These are phyloP conservation scores for Miscanthus sacchariflorus DNA, from an alignment of 202 grass and related monocot species.

Conservation along the genomic window DNA sequence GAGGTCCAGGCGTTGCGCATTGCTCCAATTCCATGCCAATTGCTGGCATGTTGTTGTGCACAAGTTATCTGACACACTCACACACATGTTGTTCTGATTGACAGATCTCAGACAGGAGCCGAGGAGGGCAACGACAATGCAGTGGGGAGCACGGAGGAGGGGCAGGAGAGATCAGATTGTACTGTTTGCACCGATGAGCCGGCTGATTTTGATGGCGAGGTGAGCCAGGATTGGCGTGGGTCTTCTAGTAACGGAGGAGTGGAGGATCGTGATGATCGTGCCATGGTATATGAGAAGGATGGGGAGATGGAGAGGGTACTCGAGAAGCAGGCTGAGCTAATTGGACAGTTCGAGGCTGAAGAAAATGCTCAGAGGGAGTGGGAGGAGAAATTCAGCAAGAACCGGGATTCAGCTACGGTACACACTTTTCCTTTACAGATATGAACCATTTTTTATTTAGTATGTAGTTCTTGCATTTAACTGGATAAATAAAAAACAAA, in stretches of 20 bases:
- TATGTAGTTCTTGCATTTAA: not conserved
- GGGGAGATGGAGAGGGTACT: conserved; percentile 88
- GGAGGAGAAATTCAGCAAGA: conserved; percentile 82
- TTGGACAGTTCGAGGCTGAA: conserved; percentile 77
- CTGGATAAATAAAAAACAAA: conserved; percentile 19
- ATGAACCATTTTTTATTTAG: not conserved
- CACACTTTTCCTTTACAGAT: conserved; percentile 1
- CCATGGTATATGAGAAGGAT: conserved; percentile 50
- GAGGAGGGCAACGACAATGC: conserved; percentile 39
- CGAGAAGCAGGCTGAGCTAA: conserved; percentile 85
- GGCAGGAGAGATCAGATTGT: conserved; percentile 45
- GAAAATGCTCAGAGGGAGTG: conserved; percentile 98
- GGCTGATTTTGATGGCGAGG: conserved; percentile 58
- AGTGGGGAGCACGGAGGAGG: conserved; percentile 37
- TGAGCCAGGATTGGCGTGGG: conserved; percentile 42
- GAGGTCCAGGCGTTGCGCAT: conserved; percentile 47
- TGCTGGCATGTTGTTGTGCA: not conserved
- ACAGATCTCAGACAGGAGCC: conserved; percentile 56
- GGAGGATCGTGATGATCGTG: conserved; percentile 3
- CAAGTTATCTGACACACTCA: conserved; percentile 27
- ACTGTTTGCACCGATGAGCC: conserved; percentile 55
- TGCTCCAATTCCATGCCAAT: not conserved
- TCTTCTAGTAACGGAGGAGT: conserved; percentile 48
- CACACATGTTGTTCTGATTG: not conserved
- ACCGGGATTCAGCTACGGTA: conserved; percentile 51